Base-by-base conservation (phyloP, 345 rosid species). In the Lagerstroemia speciosa region DNA sequence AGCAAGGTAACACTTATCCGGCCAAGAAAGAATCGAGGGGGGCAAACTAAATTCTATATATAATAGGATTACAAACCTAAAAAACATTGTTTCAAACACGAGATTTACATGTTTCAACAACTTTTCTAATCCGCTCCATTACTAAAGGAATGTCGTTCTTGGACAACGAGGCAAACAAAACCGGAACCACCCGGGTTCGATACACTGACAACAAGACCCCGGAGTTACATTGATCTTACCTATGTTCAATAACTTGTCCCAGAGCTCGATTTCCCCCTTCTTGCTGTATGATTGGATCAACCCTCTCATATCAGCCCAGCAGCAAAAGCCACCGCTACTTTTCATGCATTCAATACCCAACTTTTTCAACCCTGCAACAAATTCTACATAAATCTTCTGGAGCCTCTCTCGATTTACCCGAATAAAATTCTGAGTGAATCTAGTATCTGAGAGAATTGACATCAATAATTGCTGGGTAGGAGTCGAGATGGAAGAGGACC, bases 121-220 rank as follows among this genome's bases (percentile, higher is more conserved):
- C 82, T 73, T 78, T 86, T 48, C 66, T 81, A 71, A 89, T 80
- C 65, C 97, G 83, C 53, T 84, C 76, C 77, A 88, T 76, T 62
- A 86, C 91, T 65, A 85, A 78, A 48, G 84, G 83, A 64, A 91
- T 73, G 45, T 91, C 96, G 10, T 79, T 79, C 65, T 87, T 91
- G 15, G 82, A 72, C 86, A 91, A 77, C 69, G 81, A 61, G 65
- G 89, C 78, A 64, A 86, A 86, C 96, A 84, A 77, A 91, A 81
- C 61, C 87, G 36, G 75, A 91, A 94, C 97, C 95, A 94, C 38
- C 99, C 97, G 1, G 95, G 99, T 80, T 89, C 96, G 20, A 91
- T 94, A 68, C 97, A 94, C 67, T 85, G 97, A 72, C 99, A 94
- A 74, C 73, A 85, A 68, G 97, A 89, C 67, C 97, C 99, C 24